These are phyloP conservation scores for Fusarium continuum DNA, from an alignment of 2,329 filamentous ascomycete genomes.

Conservation along the genomic window DNA sequence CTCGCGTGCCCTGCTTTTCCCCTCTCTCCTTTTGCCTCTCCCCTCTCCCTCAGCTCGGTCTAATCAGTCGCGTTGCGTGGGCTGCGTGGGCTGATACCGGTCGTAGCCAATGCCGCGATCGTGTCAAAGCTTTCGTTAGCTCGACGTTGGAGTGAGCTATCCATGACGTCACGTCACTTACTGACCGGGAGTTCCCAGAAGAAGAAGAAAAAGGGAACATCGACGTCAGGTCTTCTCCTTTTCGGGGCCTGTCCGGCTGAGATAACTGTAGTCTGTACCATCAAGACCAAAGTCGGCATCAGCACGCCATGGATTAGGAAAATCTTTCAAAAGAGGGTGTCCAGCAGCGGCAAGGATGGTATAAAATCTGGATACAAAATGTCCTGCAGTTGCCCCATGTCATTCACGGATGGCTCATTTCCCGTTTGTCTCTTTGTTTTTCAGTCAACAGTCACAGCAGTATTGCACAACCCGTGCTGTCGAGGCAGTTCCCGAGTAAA, in stretches of 20 bases:
- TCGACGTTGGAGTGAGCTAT: conserved; percentile 33
- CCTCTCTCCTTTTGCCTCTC: conserved; percentile 1
- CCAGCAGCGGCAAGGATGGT: conserved; percentile 1
- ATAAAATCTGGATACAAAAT: not conserved
- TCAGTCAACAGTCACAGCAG: not conserved
- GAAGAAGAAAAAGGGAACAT: conserved; percentile 8
- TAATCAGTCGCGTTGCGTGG: conserved; percentile 7
- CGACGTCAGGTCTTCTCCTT: conserved; percentile 23
- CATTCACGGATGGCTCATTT: not conserved
- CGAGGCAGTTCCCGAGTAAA: conserved; percentile 18
- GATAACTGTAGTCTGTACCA: no score
- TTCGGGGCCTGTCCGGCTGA: not conserved
- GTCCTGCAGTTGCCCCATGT: not conserved
- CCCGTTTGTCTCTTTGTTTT: not conserved
- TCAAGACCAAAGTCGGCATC: conserved; percentile 24
- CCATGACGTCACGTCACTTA: conserved; percentile 39
- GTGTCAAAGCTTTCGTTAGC: conserved; percentile 29
- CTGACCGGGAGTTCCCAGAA: conserved; percentile 1
- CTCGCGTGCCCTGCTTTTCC: conserved; percentile 25
- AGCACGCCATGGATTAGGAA: conserved; percentile 28
- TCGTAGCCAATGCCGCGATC: conserved; percentile 30
- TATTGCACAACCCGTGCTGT: not conserved
- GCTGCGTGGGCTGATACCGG: conserved; percentile 27
- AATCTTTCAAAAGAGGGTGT: conserved; percentile 24
- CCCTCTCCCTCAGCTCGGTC: conserved; percentile 1